Evolutionary conservation across 371 early-diverging fungal genomes (phyloP).

Genomic region (Mortierella sp.): DNA sequence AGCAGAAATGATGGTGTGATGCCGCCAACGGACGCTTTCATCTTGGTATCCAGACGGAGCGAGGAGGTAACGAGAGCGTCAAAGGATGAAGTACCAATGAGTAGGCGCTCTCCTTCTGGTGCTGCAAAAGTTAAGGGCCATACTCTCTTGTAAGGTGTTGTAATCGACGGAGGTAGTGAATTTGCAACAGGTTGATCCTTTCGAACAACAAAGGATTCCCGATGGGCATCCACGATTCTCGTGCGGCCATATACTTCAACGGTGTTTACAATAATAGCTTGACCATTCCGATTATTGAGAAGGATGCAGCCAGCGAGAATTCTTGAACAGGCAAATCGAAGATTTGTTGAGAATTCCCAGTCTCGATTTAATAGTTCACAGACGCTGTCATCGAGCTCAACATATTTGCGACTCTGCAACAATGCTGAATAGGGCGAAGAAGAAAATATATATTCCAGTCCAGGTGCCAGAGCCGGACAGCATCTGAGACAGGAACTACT

Average conservation of each 20-base stretch:
- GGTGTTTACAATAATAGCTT: neutral
- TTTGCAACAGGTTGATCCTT: neutral
- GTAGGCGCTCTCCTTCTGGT: neutral
- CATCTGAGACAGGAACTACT: too few relatives aligned
- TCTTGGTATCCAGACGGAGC: neutral
- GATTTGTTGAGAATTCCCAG: neutral
- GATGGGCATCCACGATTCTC: neutral
- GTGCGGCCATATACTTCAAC: neutral
- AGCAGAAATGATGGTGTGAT: neutral
- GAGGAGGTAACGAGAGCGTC: conserved; percentile 2
- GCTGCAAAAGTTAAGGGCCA: neutral
- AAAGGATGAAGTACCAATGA: conserved; percentile 2
- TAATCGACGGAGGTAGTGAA: neutral
- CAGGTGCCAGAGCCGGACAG: too few relatives aligned
- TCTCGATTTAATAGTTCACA: neutral
- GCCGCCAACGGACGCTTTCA: neutral
- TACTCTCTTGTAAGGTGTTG: neutral
- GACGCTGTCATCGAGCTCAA: neutral
- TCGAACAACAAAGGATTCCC: neutral
- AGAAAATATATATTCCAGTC: too few relatives aligned
- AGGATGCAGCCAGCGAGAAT: neutral
- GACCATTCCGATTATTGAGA: neutral
- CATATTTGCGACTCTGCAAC: neutral
- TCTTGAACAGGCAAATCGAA: neutral
- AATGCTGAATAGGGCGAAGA: too few relatives aligned